A percentile compares a stretch with the other conserved stretches of the same genome.
These are phyloP conservation scores for Metschnikowia amazonensis DNA, from an alignment of 805 yeast genomes.

Conservation along the genomic window DNA sequence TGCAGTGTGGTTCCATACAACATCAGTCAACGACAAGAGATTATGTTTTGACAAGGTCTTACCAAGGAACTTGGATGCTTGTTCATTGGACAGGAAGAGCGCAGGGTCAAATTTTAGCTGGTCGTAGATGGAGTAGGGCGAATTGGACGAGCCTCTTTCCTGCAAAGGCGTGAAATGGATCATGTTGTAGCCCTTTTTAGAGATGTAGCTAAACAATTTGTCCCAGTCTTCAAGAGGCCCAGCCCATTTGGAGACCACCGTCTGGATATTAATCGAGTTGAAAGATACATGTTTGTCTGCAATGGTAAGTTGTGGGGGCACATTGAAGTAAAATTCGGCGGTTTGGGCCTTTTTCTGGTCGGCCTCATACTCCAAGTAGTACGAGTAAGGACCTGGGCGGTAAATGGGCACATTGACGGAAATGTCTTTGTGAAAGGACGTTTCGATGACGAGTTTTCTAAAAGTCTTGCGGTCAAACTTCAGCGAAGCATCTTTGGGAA, in stretches of 20 bases:
- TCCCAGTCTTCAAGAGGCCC: conserved; percentile 71
- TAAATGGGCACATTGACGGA: conserved; percentile 57
- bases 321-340: conserved; percentile 66
- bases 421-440: conserved; percentile 64
- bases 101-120: conserved; percentile 73
- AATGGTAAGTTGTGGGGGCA: conserved; percentile 68
- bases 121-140: conserved; percentile 90
- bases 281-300: conserved; percentile 58
- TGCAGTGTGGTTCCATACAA: conserved; percentile 94
- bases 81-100: conserved; percentile 51
- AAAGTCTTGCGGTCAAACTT: conserved; percentile 57
- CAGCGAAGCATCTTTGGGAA: conserved; percentile 45
- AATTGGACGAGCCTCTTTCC: conserved; percentile 80
- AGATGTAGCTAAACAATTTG: conserved; percentile 53
- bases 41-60: conserved; percentile 51
- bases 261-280: conserved; percentile 76
- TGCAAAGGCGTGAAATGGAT: conserved; percentile 94
- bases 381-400: conserved; percentile 77
- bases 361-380: conserved; percentile 57
- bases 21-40: conserved; percentile 79
- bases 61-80: conserved; percentile 51
- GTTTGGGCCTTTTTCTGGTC: conserved; percentile 40
- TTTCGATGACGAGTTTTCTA: conserved; percentile 45
- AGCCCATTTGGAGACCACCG: conserved; percentile 89
- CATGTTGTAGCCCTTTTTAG: conserved; percentile 87